A percentile compares a stretch with the other conserved stretches of the same genome.
Conservation (phyloP, 2,329 filamentous ascomycete species). For the Lachnellula subtilissima region DNA sequence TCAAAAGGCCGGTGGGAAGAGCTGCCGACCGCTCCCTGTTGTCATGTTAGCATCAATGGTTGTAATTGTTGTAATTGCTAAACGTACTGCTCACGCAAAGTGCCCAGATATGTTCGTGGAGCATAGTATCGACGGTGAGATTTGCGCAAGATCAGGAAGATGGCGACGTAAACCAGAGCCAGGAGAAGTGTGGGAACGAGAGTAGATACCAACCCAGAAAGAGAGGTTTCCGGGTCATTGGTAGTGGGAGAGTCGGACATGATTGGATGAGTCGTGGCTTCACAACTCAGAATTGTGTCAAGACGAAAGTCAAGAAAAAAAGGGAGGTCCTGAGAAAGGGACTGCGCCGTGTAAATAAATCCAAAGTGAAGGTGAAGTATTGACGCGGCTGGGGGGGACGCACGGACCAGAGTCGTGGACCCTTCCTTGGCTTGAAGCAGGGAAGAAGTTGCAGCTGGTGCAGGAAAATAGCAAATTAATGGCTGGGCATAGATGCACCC, state of each 20-base stretch:
- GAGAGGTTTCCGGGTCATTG: conserved; percentile 17
- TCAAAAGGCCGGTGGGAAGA: conserved; percentile 56
- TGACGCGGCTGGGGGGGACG: background rate
- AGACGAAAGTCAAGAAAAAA: background rate
- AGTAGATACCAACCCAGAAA: conserved; percentile 42
- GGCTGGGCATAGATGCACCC: background rate
- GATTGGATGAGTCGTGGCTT: conserved; percentile 1
- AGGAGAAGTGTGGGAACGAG: conserved; percentile 42
- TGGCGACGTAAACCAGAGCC: conserved; percentile 39
- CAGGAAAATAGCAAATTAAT: background rate
- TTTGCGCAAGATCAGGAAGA: conserved; percentile 46
- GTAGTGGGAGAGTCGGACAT: conserved; percentile 3
- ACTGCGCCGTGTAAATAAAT: background rate
- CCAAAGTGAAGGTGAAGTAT: background rate
- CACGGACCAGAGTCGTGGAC: background rate
- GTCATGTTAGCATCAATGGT: conserved; percentile 10
- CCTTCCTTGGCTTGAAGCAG: background rate
- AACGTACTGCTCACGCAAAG: conserved; percentile 40
- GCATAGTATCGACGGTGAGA: conserved; percentile 47
- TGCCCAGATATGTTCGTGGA: conserved; percentile 50
- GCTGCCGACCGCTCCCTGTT: conserved; percentile 52
- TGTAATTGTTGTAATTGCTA: background rate
- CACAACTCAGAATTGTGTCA: background rate
- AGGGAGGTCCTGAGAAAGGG: background rate
- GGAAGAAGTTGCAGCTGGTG: background rate